Conservation (phyloP, 2,329 filamentous ascomycete genomes). For the Tolypocladium ophioglossoides region DNA sequence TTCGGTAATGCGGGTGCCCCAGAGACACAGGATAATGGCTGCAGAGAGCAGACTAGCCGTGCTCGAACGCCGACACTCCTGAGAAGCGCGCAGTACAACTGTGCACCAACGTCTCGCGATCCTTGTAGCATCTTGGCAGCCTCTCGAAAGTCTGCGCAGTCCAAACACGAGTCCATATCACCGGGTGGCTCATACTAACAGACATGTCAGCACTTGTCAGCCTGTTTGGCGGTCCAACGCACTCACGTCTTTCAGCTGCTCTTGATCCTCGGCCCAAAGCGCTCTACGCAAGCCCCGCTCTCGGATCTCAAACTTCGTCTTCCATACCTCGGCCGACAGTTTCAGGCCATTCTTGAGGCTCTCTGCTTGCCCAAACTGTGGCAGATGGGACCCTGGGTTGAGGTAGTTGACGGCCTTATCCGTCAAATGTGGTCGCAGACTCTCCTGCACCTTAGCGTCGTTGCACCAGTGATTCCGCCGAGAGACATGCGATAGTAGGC, state of each 20-base stretch:
- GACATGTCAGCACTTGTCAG: constrained; percentile 10
- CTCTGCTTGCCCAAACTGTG: constrained; percentile 66
- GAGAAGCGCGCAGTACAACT: constrained; percentile 81
- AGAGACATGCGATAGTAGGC: constrained; percentile 67
- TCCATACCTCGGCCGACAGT: constrained; percentile 57
- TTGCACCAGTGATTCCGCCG: constrained; percentile 86
- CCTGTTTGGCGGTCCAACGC: neutral
- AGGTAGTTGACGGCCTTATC: constrained; percentile 57
- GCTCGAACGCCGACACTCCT: constrained; percentile 73
- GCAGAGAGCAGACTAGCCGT: constrained; percentile 81
- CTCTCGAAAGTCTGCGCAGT: constrained; percentile 61
- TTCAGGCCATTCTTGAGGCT: constrained; percentile 72
- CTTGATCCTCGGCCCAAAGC: constrained; percentile 62
- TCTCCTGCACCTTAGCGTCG: constrained; percentile 54
- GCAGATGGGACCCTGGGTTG: constrained; percentile 53
- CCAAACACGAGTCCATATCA: constrained; percentile 57
- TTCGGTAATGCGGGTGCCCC: constrained; percentile 38
- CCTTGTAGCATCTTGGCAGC: constrained; percentile 62
- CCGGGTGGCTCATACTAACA: constrained; percentile 43
- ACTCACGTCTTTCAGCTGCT: constrained; percentile 48
- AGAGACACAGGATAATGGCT: constrained; percentile 61
- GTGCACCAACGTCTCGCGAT: constrained; percentile 80
- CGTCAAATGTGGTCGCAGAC: constrained; percentile 53
- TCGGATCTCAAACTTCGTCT: constrained; percentile 57
- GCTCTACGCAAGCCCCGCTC: constrained; percentile 59